These are phyloP conservation scores for Hippophae tibetana DNA, from an alignment of 306 rosid species.

Conservation along the genomic window DNA sequence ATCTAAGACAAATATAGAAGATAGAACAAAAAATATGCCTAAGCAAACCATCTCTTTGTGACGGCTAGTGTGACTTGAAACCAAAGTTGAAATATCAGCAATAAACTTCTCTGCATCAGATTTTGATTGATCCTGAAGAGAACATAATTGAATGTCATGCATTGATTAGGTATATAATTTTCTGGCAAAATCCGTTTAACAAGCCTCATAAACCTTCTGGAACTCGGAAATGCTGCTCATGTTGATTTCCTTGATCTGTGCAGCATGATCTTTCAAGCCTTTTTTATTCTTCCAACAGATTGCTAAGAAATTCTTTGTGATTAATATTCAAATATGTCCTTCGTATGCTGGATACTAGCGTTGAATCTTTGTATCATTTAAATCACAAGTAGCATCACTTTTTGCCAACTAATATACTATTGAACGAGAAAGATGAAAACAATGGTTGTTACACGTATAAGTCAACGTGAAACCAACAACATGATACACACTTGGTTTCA, in stretches of 20 bases:
- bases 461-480: too few relatives aligned
- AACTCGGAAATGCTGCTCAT: conserved; percentile 62
- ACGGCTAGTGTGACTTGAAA: conserved; percentile 55
- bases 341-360: conserved; percentile 47
- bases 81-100: conserved; percentile 65
- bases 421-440: too few relatives aligned
- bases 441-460: too few relatives aligned
- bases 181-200: not conserved
- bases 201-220: conserved; percentile 73
- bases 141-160: conserved; percentile 17
- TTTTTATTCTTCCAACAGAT: conserved; percentile 55
- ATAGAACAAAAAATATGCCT: not conserved
- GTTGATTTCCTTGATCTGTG: conserved; percentile 42
- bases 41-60: conserved; percentile 68
- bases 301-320: conserved; percentile 54
- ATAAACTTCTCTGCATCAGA: conserved; percentile 78
- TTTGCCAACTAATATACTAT: too few relatives aligned
- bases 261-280: conserved; percentile 50
- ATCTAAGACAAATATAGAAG: not conserved
- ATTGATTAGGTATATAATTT: not conserved
- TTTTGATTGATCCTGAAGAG: conserved; percentile 70
- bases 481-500: too few relatives aligned
- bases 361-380: conserved; percentile 48
- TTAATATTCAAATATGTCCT: conserved; percentile 56
- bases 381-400: conserved; percentile 3